Percentiles rank a stretch among this genome's conserved stretches.
Conservation (phyloP, 768 basidiomycete genomes). For the Gloeostereum incarnatum region DNA sequence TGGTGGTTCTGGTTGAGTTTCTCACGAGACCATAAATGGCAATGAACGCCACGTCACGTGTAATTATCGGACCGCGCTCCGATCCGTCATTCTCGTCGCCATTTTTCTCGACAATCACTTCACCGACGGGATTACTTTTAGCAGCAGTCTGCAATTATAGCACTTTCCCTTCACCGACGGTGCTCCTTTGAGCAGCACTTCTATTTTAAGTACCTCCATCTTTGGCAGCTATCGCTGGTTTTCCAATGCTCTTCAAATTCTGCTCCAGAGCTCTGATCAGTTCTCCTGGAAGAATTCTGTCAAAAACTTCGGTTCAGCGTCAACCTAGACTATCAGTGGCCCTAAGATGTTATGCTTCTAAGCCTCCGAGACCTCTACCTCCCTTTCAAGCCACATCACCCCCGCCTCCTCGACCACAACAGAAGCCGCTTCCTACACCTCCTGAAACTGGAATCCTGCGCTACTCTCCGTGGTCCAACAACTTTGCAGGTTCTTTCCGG, state of each 20-base stretch:
- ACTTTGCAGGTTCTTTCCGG: conserved; percentile 22
- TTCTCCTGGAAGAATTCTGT: background rate
- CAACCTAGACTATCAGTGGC: background rate
- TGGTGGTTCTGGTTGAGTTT: background rate
- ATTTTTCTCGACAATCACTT: no score
- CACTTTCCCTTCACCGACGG: no score
- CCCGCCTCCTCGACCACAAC: background rate
- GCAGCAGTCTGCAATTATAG: no score
- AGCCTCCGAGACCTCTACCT: background rate
- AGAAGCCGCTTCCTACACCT: conserved; percentile 12
- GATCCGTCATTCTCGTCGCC: no score
- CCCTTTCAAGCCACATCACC: background rate
- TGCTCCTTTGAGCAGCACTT: background rate
- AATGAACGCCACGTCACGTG: no score
- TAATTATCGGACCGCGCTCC: no score
- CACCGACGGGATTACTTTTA: no score
- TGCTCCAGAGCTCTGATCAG: background rate
- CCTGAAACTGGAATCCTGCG: no score
- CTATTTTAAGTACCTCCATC: background rate
- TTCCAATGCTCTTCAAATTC: background rate
- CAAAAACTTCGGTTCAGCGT: background rate
- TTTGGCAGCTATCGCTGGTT: background rate
- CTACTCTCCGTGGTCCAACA: conserved; percentile 32
- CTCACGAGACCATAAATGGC: no score
- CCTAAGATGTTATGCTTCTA: background rate